Evolutionary conservation across 108 stramenopile species (phyloP), one percentile per base, ranked within the genome.

Genomic region (Nitzschia inconspicua): DNA sequence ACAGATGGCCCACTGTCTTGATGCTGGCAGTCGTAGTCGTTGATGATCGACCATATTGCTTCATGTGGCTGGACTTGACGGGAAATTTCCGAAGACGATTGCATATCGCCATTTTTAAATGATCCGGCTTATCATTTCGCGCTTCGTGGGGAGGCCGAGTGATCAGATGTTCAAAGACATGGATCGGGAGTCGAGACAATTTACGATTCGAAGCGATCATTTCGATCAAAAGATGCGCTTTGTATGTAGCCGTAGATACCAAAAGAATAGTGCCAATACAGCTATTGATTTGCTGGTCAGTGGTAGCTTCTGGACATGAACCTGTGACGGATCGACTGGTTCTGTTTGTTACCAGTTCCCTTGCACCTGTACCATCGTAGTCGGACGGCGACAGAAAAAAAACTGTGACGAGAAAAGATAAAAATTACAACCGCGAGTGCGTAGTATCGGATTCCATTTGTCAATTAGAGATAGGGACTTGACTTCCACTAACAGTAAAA

Each of bases 131-230:
- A 50, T 66, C 57, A 11, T 34, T 51, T 20, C 76, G 72, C 26
- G 64, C 50, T 26, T 69, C 40, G 22, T 22, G 26, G 13, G 55
- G 26, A 34, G 50, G 23, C 25, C 39, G 27, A 4, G 50, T 62
- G n/a, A 72, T 56, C 16, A 84, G 60, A 54, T 85, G 57, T 57
- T 72, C 49, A 71, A 89, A 89, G 19, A 93, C 28, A 22, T 68
- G 50, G 14, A 77, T 44, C 4, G 84, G 86, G n/a, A 93, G 61
- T 47, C 86, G 56, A 11, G 82, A 59, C 8, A 89, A 42, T 44
- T 60, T 75, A 6, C 81, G 81, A 47, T 83, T 63, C 26, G 63
- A 41, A 11, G 76, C 71, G 44, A 66, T 76, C 80, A 80, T 84
- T n/a, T n/a, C n/a, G n/a, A n/a, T n/a, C n/a, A n/a, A n/a, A n/a